Evolutionary conservation across 768 basidiomycete genomes (phyloP), one percentile per base, ranked within the genome.

Genomic region (Boletus speciosus): DNA sequence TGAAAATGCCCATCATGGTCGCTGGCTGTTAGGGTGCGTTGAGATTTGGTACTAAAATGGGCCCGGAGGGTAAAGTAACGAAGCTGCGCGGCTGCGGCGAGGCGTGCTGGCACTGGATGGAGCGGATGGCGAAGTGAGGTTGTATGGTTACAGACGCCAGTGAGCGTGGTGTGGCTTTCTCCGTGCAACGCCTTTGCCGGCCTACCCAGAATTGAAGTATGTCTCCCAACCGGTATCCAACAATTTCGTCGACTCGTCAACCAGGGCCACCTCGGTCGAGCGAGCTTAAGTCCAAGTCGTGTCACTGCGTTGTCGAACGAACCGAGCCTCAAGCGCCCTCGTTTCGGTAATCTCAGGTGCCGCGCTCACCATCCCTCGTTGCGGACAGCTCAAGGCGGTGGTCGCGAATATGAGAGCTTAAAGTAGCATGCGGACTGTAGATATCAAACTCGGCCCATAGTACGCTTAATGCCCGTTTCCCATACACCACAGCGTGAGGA

Each of bases 1-100:
- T 84, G 76, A 90, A 88, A 58, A 90, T 76, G 68, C 85, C 85
- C 85, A 90, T 84, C 89, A 91, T 91, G 69, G 68, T 62, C 60
- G 64, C 49, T 59, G 57, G 46, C 48, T 39, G 54, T 43, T 36
- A 43, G 31, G 44, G 27, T 47, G n/a, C 21, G 35, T 35, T 35
- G 46, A 47, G 46, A 25, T 34, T 35, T 29, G 21, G 15, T 34
- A 35, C 46, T 47, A 35, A 35, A 47, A 23, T 6, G 34, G 34
- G 21, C 46, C 46, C 16, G 7, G 36, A 29, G 25, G 31, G 21
- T 32, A 12, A 47, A 10, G 34, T 34, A 8, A 27, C 36, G 21
- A 56, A 47, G 49, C 55, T 64, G 64, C 65, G 49, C 51, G 56
- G 56, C 52, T 65, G 57, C 60, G 52, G 65, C 42, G 65, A 65